Base-by-base conservation (phyloP, 2,329 filamentous ascomycete genomes). In the Xylaria sp. region DNA sequence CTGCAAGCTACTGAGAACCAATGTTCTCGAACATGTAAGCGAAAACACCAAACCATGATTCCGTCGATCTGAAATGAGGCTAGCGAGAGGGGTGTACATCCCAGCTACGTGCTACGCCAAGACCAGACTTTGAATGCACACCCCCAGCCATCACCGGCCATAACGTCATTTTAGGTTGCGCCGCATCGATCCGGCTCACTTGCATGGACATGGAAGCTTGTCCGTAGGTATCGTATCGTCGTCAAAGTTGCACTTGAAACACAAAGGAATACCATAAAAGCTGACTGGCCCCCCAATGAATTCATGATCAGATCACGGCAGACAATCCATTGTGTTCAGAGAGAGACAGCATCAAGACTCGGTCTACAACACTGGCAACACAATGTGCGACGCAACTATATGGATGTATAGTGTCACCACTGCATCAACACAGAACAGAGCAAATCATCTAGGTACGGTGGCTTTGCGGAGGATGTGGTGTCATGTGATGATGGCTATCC, bases 131-230 rank as follows among this genome's bases (percentile, higher is more conserved):
- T 5, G 7, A 31, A 31, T 31, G 17, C 38, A 9, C 42, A 19
- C 15, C 14, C 23, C 38, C 46, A n/a, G n/a, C n/a, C n/a, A n/a
- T n/a, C n/a, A n/a, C 58, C 46, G 33, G 51, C 31, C 14, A 37
- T 62, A 40, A 53, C 55, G 60, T 62, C 60, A 62, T 58, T 53
- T 50, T 37, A 42, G 53, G 28, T 9, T 31, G 5, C 28, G 28
- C 28, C 28, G 28, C 28, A 31, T 9, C 28, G 28, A 31, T 9
- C 5, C 28, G 5, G 28, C 28, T 31, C 28, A 31, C 28, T 31
- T 31, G 28, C 28, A 31, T 31, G 28, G 9, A 4, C 28, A 31
- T 5, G 5, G 28, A n/a, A n/a, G 28, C 9, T 31, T 31, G 5
- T 31, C 4, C 9, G 28, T 31, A 31, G 4, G 9, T 9, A 4